Evolutionary conservation across 306 rosid genomes (phyloP), one percentile per base, ranked within the genome.

Genomic region (Cucumis sativus): DNA sequence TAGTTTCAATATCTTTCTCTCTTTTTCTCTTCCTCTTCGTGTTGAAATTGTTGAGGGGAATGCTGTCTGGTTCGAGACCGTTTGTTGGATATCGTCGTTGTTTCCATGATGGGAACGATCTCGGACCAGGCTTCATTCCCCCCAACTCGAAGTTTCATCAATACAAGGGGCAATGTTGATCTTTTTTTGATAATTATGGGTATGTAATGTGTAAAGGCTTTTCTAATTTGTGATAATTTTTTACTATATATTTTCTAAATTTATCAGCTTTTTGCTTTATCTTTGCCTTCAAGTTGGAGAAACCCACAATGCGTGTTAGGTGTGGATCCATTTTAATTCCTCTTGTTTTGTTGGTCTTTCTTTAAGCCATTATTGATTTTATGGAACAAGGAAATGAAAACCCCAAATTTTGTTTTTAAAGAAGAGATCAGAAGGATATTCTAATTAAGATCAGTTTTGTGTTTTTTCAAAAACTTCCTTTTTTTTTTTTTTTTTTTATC

Each of bases 101-200:
- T 8, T 61, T 6, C 18, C 6, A 4, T 9, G 28, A 16, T 43
- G 15, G 8, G 84, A 87, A 82, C 85, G 93, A 89, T 90, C 82
- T 95, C 96, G 97, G 98, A 91, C 98, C 97, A 91, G 98, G 97
- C 98, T 94, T 94, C 98, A 91, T 94, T 91, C 98, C 98, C 94
- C 96, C 85, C 84, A 91, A 49, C 96, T 81, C 74, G 40, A 79
- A 37, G 66, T 52, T 51, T 15, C 8, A 16, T 47, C 74, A 35
- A 59, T 2, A 14, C 55, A 20, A 40, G 12, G 6, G 8, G 5
- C 41, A 39, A 39, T 39, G 10, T 74, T 23, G 25, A 23, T 54
- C 14, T 51, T 15, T 4, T 4, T 52, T 1, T 47, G 17, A 47
- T 47, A 13, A 47, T 15, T 16, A 33, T 33, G 4, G 56, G 56